Conservation (phyloP, 1,284 basidiomycete species). For the Pseudozyma sp. region DNA sequence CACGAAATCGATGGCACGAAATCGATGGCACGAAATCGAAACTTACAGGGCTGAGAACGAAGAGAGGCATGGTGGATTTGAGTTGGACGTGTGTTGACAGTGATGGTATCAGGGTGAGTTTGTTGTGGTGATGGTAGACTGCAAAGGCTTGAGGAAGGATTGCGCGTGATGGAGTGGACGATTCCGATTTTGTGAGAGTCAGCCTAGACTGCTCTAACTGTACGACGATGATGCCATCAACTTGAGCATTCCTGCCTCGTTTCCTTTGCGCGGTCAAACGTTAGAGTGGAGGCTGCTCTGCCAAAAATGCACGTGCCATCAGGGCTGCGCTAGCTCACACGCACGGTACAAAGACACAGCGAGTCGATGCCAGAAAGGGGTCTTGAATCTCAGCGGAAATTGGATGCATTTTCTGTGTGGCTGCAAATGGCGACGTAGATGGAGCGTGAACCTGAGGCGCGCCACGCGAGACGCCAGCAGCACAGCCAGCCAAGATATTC, state of each 20-base stretch:
- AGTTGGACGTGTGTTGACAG: background rate
- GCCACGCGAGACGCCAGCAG: background rate
- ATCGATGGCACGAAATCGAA: background rate
- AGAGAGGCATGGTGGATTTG: conserved; percentile 63
- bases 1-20: background rate
- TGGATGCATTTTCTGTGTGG: background rate
- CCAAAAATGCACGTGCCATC: conserved; percentile 36
- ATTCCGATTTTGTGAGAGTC: background rate
- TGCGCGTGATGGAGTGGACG: background rate
- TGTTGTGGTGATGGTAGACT: conserved; percentile 10
- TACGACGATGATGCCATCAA: too few species aligned
- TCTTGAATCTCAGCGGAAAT: background rate
- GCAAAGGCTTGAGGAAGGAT: background rate
- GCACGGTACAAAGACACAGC: conserved; percentile 5
- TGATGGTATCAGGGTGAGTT: background rate
- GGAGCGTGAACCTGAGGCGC: conserved; percentile 3
- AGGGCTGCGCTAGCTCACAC: background rate
- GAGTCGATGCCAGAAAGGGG: background rate
- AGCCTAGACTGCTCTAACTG: too few species aligned
- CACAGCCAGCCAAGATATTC: conserved; percentile 1
- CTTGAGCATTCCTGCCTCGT: too few species aligned
- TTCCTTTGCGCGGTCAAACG: background rate
- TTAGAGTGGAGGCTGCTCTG: conserved; percentile 24
- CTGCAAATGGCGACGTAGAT: background rate
- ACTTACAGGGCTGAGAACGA: conserved; percentile 64